These are phyloP conservation scores for Musa acuminata DNA, from an alignment of 176 grass and related monocot genomes.

Conservation along the genomic window DNA sequence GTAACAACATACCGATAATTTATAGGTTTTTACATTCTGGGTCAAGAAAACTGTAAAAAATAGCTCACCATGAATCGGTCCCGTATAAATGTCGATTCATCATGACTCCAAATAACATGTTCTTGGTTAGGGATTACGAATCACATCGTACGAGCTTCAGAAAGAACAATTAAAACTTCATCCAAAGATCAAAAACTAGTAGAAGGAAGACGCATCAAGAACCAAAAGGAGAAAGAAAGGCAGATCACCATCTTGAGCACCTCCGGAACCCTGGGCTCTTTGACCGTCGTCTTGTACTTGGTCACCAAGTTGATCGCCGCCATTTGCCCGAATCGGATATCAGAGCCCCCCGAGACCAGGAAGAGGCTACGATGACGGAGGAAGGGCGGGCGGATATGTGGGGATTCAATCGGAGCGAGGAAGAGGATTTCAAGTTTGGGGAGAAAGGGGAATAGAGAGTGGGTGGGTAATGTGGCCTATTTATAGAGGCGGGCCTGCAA, in stretches of 20 bases:
- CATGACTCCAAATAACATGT: not conserved
- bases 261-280: slow-evolving; percentile 63
- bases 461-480: not conserved
- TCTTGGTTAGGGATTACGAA: no score
- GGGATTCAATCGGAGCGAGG: not conserved
- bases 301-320: slow-evolving; percentile 34
- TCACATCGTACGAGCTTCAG: no score
- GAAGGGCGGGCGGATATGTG: not conserved
- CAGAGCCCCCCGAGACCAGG: not conserved
- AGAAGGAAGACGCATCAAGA: not conserved
- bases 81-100: not conserved
- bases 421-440: no score
- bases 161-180: not conserved
- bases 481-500: not conserved
- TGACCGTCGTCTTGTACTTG: slow-evolving; percentile 75
- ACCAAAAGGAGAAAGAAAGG: not conserved
- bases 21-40: no score
- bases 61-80: not conserved
- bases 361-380: not conserved
- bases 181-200: not conserved
- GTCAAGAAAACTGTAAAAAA: no score
- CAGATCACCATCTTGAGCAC: slow-evolving; percentile 68
- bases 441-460: not conserved
- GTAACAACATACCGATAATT: no score
- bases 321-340: slow-evolving; percentile 12